phyloP scores from a whole-genome alignment of 179 eudicot species.

The Corrigiola litoralis region DNA sequence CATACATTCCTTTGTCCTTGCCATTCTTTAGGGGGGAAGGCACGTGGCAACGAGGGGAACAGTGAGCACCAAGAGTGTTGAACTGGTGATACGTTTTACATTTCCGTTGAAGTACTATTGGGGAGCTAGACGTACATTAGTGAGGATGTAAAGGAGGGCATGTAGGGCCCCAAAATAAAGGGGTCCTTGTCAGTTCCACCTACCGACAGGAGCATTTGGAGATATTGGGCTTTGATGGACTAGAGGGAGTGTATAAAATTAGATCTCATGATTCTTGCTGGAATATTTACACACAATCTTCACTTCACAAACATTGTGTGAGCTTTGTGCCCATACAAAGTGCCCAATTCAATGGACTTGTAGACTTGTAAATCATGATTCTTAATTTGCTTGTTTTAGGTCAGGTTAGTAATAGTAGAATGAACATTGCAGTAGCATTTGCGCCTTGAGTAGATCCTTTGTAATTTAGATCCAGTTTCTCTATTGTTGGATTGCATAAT shows the following conservation, averaged over 20 bases:
- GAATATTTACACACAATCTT: not conserved
- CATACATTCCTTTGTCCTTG: too few species aligned
- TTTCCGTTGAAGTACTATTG: not conserved
- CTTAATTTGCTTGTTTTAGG: not conserved
- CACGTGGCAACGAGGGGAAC: slow-evolving; percentile 1
- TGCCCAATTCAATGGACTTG: not conserved
- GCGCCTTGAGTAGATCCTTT: too few species aligned
- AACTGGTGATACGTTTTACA: not conserved
- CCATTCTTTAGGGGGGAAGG: not conserved
- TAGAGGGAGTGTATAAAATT: not conserved
- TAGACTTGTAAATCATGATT: not conserved
- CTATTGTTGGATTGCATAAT: too few species aligned
- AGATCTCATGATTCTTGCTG: slow-evolving; percentile 9
- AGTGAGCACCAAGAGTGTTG: not conserved
- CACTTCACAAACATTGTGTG: slow-evolving; percentile 17
- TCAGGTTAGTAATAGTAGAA: too few species aligned
- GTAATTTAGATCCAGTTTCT: too few species aligned
- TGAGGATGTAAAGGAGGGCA: too few species aligned
- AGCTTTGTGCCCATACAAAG: not conserved
- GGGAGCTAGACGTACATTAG: too few species aligned
- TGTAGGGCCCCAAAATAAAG: not conserved
- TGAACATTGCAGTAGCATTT: too few species aligned
- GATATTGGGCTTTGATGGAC: not conserved
- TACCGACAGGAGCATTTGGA: slow-evolving; percentile 15
- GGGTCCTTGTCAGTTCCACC: not conserved